Evolutionary conservation across 768 basidiomycete species (phyloP).

Genomic region (Kwoniella europaea): DNA sequence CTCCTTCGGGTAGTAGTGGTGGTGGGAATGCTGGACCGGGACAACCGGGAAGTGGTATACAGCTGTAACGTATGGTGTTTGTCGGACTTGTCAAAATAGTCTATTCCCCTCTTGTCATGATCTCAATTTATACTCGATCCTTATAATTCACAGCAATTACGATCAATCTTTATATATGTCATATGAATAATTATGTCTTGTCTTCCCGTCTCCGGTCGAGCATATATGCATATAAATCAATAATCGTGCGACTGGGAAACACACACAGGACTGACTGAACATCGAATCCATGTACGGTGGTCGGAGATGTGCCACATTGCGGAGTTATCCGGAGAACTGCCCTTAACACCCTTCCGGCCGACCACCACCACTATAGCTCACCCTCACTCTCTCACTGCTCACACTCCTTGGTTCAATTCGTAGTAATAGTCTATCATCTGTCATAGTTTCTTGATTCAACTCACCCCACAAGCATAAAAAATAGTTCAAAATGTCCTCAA

Average conservation of each 20-base stretch:
- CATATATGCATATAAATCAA: not conserved
- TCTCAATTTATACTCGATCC: not conserved
- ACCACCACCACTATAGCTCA: no score
- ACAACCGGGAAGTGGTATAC: not conserved
- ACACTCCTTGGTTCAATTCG: not conserved
- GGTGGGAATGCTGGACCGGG: not conserved
- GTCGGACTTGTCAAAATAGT: no score
- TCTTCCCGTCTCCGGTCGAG: not conserved
- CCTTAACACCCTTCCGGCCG: constrained; percentile 18
- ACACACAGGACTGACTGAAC: no score
- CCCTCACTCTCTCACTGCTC: no score
- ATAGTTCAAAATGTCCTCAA: constrained; percentile 42
- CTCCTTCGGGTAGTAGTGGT: not conserved
- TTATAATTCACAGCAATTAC: not conserved
- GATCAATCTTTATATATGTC: not conserved
- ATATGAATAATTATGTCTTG: not conserved
- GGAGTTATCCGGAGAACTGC: constrained; percentile 13
- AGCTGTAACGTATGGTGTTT: no score
- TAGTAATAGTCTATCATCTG: not conserved
- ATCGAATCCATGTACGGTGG: not conserved
- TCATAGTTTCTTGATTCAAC: constrained; percentile 38
- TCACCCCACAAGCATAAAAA: constrained; percentile 58
- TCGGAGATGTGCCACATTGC: not conserved
- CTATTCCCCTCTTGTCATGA: not conserved
- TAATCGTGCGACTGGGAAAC: not conserved